Evolutionary conservation across 83 land plant species (phyloP).

Genomic region (Picea abies): DNA sequence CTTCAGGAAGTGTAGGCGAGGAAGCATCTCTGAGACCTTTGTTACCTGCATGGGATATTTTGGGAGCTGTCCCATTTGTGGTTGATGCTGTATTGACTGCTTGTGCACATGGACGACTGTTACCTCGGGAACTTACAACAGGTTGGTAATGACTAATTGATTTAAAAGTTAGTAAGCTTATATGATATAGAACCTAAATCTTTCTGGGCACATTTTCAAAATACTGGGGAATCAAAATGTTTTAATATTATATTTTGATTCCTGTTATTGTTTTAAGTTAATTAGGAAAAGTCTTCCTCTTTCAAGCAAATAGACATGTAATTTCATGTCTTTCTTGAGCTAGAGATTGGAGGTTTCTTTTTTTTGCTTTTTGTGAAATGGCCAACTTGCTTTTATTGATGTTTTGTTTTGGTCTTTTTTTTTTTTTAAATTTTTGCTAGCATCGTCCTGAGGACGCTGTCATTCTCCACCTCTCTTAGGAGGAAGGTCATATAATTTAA

Average conservation of each 20-base stretch:
- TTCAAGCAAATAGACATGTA: not conserved
- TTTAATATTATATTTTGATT: not conserved
- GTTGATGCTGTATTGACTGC: conserved; percentile 81
- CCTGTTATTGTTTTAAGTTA: not conserved
- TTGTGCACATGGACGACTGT: conserved; percentile 73
- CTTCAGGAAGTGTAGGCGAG: conserved; percentile 39
- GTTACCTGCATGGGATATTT: conserved; percentile 83
- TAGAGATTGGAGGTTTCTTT: not conserved
- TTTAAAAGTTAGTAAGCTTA: too few species aligned
- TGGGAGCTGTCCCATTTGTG: conserved; percentile 82
- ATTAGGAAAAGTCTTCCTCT: not conserved
- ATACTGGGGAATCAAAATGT: not conserved
- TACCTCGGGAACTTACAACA: conserved; percentile 78
- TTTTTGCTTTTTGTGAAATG: not conserved
- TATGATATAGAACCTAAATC: not conserved
- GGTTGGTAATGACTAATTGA: conserved; percentile 33
- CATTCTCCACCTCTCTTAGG: not conserved
- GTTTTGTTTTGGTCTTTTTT: not conserved
- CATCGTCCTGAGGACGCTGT: not conserved
- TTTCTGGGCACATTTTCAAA: not conserved
- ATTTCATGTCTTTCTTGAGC: not conserved
- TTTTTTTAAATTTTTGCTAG: not conserved
- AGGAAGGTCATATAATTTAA: not conserved
- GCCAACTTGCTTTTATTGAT: not conserved
- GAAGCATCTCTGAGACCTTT: conserved; percentile 51